phyloP scores from a whole-genome alignment of 1,284 basidiomycete genomes.

The Wolfiporia cocos region DNA sequence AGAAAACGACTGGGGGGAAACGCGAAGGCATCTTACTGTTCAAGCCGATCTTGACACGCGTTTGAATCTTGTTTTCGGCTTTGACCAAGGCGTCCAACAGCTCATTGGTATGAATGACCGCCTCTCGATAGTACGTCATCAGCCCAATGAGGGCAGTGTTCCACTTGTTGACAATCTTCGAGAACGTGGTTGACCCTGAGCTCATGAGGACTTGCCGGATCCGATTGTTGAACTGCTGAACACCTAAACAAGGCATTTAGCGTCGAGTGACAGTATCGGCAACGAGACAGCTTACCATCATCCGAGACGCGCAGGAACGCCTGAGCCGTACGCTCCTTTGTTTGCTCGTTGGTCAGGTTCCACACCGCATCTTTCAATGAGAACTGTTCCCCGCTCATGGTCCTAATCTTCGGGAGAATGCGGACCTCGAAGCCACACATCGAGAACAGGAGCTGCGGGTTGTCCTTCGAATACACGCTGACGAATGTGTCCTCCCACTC shows the following conservation, averaged over 20 bases:
- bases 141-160: conserved; percentile 93
- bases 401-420: conserved; percentile 93
- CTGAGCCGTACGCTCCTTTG: conserved; percentile 96
- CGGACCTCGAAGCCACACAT: conserved; percentile 99
- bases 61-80: conserved; percentile 98
- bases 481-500: conserved; percentile 98
- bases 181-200: conserved; percentile 97
- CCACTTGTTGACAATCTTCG: conserved; percentile 99
- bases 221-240: conserved; percentile 94
- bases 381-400: conserved; percentile 93
- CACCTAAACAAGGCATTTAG: conserved; percentile 39
- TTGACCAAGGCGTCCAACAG: conserved; percentile 92
- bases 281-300: conserved; percentile 45
- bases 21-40: conserved; percentile 99
- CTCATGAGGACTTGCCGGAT: conserved; percentile 98
- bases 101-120: conserved; percentile 97
- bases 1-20: conserved; percentile 97
- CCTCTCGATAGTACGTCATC: conserved; percentile 99
- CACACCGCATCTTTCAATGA: conserved; percentile 96
- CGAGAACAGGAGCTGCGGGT: conserved; percentile 96
- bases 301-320: conserved; percentile 98
- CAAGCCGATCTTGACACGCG: conserved; percentile 97
- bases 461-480: conserved; percentile 96
- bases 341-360: conserved; percentile 94
- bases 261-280: not conserved